Percentiles rank a stretch among this genome's conserved stretches.
phyloP scores from a whole-genome alignment of 1,284 basidiomycete genomes.

The Phylloporus gajari region DNA sequence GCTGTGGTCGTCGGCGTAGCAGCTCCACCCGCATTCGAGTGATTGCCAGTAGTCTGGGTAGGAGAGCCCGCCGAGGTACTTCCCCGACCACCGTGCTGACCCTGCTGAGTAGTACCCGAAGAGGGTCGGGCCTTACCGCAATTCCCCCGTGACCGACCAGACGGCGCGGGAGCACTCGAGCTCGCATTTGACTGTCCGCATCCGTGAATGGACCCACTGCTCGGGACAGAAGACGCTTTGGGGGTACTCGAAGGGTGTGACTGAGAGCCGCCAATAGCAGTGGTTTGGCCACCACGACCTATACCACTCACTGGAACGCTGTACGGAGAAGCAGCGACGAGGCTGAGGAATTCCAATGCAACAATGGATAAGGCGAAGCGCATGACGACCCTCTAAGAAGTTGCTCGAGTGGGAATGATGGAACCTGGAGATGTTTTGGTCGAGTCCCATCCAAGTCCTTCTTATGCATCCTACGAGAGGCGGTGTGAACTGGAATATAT shows the following conservation, averaged over 20 bases:
- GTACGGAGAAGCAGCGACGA: slow-evolving; percentile 13
- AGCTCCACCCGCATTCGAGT: neutral
- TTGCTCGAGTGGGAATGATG: neutral
- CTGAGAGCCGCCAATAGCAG: neutral
- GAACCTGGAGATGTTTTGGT: neutral
- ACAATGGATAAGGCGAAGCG: slow-evolving; percentile 15
- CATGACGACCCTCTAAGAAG: slow-evolving; percentile 19
- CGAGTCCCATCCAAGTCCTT: neutral
- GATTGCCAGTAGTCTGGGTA: neutral
- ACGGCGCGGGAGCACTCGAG: neutral
- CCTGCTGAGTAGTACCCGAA: neutral
- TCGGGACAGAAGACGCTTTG: neutral
- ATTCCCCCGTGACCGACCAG: neutral
- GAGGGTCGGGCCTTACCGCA: neutral
- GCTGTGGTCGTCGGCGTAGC: too few relatives aligned
- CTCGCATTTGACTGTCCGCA: neutral
- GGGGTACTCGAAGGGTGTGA: too few relatives aligned
- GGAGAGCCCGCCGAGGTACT: neutral
- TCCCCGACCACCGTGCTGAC: neutral
- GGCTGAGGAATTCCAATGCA: slow-evolving; percentile 18
- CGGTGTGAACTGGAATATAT: neutral
- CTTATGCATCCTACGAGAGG: slow-evolving; percentile 20
- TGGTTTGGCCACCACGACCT: neutral
- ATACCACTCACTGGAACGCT: neutral
- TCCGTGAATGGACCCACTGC: neutral